Evolutionary conservation across 768 basidiomycete species (phyloP), one percentile per base, ranked within the genome.

Genomic region (Thelephora aurantiotincta): DNA sequence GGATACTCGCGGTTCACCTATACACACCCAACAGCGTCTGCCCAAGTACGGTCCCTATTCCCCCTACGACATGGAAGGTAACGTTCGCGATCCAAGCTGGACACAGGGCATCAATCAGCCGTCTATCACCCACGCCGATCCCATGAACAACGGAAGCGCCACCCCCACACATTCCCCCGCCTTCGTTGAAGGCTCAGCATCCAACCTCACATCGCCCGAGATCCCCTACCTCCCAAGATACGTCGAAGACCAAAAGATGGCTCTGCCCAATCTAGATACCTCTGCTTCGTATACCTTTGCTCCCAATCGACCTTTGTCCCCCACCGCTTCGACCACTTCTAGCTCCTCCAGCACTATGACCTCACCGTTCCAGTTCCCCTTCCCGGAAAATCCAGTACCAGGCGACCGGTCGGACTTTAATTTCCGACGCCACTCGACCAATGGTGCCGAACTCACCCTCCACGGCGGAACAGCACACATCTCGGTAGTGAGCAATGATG

Each of bases 401-500:
- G 75, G 76, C 50, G 78, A 82, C 47, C 72, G 77, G 43, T 42
- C 74, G 48, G 80, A 82, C 44, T 81, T 77, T 60, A 77, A 77
- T 62, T 82, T 75, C 57, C 76, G 80, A 55, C 74, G 78, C 50
- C 71, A 73, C 52, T 67, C 74, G 22, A 66, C 64, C 42, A 74
- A 73, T 51, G 64, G 65, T 50, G 65, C 80, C 37, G 78, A 84
- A 50, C 72, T 84, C 43, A 78, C 79, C 9, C 71, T 86, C 33
- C 82, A 84, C 49, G 80, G 80, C 43, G 82, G 81, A 49, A 81
- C 78, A 5, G 77, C 84, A 33, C 79, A 86, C 60, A 73, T 86
- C 42, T 78, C 82, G 16, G 58, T 78, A 38, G 54, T 72, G 46
- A 67, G 68, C 52, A 80, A 82, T 50, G 68, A 69, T 11, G 69